Evolutionary conservation across 1,284 basidiomycete genomes (phyloP).

Genomic region (Salmacisia buchloeana): DNA sequence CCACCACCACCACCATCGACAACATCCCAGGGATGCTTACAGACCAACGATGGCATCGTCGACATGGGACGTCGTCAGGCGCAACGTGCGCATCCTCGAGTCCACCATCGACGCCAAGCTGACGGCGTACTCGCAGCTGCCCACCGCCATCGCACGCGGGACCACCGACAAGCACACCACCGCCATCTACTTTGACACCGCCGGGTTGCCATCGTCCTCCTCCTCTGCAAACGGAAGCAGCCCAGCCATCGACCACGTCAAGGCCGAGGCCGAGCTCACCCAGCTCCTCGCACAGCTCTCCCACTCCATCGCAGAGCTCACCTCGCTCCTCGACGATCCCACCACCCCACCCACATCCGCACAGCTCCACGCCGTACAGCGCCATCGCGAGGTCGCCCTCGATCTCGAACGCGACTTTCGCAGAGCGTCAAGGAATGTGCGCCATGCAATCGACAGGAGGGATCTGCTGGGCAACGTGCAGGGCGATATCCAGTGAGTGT

Average conservation of each 20-base stretch:
- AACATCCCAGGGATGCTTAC: no score
- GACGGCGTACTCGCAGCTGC: slow-evolving; percentile 78
- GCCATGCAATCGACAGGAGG: slow-evolving; percentile 74
- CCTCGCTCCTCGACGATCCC: slow-evolving; percentile 64
- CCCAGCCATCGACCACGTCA: slow-evolving; percentile 32
- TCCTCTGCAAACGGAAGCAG: slow-evolving; percentile 9
- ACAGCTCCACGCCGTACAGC: slow-evolving; percentile 79
- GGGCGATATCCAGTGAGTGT: slow-evolving; percentile 82
- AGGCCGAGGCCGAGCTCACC: slow-evolving; percentile 71
- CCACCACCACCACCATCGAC: no score
- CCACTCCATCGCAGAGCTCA: slow-evolving; percentile 54
- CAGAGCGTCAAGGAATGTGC: slow-evolving; percentile 52
- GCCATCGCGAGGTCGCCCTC: slow-evolving; percentile 80
- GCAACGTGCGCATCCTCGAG: slow-evolving; percentile 84
- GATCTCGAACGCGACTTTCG: slow-evolving; percentile 72
- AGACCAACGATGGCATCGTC: slow-evolving; percentile 14
- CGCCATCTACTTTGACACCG: slow-evolving; percentile 12
- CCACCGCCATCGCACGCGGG: slow-evolving; percentile 63
- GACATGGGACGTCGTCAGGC: slow-evolving; percentile 58
- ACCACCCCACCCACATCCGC: slow-evolving; percentile 71
- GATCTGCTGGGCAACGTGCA: slow-evolving; percentile 85
- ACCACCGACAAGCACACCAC: neutral
- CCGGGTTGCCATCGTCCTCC: slow-evolving; percentile 10
- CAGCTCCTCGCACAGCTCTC: slow-evolving; percentile 59
- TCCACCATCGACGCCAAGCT: slow-evolving; percentile 84